A percentile compares a stretch with the other conserved stretches of the same genome.
phyloP scores from a whole-genome alignment of 176 grass and related monocot genomes.

The Eremochloa ophiuroides region DNA sequence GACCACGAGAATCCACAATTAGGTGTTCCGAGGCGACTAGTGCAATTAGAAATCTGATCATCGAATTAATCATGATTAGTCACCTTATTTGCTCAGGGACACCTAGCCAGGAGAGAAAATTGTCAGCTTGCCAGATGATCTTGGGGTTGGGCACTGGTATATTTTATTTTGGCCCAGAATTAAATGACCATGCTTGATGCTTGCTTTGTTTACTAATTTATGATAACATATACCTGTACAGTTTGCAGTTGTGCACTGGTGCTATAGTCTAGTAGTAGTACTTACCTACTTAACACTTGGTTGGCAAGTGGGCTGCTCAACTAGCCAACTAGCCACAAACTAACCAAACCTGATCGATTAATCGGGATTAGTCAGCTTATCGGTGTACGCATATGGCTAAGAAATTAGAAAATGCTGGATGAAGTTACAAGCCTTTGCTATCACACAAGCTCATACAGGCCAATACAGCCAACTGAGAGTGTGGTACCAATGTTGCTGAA shows the following conservation, averaged over 20 bases:
- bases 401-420: background rate
- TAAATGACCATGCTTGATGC: background rate
- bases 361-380: background rate
- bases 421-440: background rate
- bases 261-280: background rate
- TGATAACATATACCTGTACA: background rate
- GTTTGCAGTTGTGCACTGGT: background rate
- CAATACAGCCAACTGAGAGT: background rate
- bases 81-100: background rate
- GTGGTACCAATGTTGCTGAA: constrained; percentile 1
- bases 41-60: background rate
- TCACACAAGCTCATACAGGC: background rate
- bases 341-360: background rate
- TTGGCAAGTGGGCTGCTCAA: background rate
- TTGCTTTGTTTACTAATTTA: background rate
- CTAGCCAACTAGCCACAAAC: background rate
- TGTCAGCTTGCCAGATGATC: background rate
- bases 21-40: background rate
- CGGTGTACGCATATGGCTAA: background rate
- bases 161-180: background rate
- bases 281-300: background rate
- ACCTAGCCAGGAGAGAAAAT: background rate
- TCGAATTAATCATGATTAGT: background rate
- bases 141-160: background rate
- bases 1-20: background rate